Evolutionary conservation across 495 filamentous ascomycete genomes (phyloP).

Genomic region (Aspergillus nidulans): DNA sequence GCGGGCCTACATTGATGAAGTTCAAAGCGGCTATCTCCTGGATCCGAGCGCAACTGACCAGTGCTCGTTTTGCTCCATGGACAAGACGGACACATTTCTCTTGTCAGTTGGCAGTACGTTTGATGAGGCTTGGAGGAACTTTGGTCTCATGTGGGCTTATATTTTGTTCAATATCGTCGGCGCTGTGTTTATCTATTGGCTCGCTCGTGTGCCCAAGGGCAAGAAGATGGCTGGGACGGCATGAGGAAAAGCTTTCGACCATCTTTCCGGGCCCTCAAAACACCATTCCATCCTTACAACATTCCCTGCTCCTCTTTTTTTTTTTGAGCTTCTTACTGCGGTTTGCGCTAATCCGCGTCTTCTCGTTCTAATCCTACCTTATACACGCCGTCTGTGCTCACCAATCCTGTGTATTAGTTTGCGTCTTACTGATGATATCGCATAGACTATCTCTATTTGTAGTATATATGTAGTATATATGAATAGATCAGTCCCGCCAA

Average conservation of each 20-base stretch:
- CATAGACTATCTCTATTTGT: too few species aligned
- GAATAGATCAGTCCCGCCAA: too few species aligned
- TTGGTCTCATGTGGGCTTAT: conserved; percentile 50
- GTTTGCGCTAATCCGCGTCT: not conserved
- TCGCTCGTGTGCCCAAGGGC: conserved; percentile 21
- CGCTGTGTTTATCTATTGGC: conserved; percentile 44
- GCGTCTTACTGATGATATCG: too few species aligned
- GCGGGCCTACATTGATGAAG: conserved; percentile 13
- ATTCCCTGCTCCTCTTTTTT: too few species aligned
- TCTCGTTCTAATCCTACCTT: not conserved
- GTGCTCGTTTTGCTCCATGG: conserved; percentile 36
- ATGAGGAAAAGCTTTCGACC: not conserved
- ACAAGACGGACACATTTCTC: conserved; percentile 34
- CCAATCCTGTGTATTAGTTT: too few species aligned
- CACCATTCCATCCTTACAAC: too few species aligned
- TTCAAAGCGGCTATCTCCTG: conserved; percentile 23
- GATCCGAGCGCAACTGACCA: conserved; percentile 26
- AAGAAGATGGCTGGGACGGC: conserved; percentile 14
- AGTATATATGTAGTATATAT: too few species aligned
- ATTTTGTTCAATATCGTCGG: conserved; percentile 43
- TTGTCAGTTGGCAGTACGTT: conserved; percentile 28
- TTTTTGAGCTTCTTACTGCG: too few species aligned
- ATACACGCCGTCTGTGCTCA: too few species aligned
- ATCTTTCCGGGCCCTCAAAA: not conserved
- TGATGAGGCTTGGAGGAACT: conserved; percentile 43